phyloP scores from a whole-genome alignment of 768 basidiomycete genomes.

The Scleroderma bovista region DNA sequence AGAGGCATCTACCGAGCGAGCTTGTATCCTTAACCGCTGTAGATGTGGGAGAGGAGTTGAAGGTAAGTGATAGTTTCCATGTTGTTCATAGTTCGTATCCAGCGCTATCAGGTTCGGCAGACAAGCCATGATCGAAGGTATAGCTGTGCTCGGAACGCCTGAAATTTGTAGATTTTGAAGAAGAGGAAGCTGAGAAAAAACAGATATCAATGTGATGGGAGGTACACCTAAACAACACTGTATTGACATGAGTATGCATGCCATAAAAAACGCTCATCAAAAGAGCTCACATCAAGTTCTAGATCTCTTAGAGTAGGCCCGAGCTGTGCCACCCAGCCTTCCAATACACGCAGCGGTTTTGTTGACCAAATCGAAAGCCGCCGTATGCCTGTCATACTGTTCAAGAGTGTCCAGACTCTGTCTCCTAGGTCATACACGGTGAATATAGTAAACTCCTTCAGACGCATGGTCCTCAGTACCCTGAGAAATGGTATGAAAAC shows the following conservation, averaged over 20 bases:
- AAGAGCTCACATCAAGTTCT: constrained; percentile 59
- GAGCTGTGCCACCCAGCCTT: constrained; percentile 54
- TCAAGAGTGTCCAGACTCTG: constrained; percentile 50
- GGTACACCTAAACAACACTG: constrained; percentile 58
- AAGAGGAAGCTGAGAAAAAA: constrained; percentile 54
- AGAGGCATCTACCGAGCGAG: constrained; percentile 20
- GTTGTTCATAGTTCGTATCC: constrained; percentile 56
- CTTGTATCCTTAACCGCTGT: constrained; percentile 18
- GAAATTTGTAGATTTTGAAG: constrained; percentile 56
- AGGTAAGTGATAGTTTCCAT: constrained; percentile 22
- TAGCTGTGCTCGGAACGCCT: constrained; percentile 53
- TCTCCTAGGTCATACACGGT: constrained; percentile 55
- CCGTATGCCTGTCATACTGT: constrained; percentile 44
- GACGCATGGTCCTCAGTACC: constrained; percentile 38
- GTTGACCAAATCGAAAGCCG: constrained; percentile 66
- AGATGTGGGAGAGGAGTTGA: constrained; percentile 22
- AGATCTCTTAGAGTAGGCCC: constrained; percentile 54
- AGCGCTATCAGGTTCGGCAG: constrained; percentile 55
- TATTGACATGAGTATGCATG: constrained; percentile 4
- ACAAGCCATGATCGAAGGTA: constrained; percentile 53
- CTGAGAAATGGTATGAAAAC: constrained; percentile 34
- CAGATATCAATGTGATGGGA: constrained; percentile 53
- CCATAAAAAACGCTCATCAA: constrained; percentile 35
- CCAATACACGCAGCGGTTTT: constrained; percentile 55
- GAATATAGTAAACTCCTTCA: constrained; percentile 47